phyloP scores from a whole-genome alignment of 2,329 filamentous ascomycete genomes.

The Colletotrichum paranaense region DNA sequence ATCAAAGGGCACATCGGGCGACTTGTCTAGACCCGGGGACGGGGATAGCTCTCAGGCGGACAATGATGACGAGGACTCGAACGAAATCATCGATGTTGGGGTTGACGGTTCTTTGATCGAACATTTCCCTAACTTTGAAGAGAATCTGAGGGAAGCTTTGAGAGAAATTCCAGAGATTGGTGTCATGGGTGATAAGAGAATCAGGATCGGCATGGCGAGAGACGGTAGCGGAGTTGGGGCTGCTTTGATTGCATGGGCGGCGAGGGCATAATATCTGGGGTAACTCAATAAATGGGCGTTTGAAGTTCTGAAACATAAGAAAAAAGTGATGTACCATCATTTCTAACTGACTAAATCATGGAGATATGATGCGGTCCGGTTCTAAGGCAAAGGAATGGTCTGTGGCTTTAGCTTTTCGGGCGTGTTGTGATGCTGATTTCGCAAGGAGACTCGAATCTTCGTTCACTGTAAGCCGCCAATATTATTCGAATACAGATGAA shows the following conservation, averaged over 20 bases:
- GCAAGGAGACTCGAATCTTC: no score
- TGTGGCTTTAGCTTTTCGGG: no score
- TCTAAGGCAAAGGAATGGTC: no score
- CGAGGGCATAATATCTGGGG: not conserved
- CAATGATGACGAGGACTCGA: constrained; percentile 40
- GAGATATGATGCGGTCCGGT: no score
- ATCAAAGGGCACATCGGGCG: not conserved
- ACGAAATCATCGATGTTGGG: constrained; percentile 70
- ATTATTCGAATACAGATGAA: no score
- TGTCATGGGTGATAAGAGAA: constrained; percentile 68
- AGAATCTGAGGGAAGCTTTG: constrained; percentile 72
- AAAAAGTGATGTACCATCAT: not conserved
- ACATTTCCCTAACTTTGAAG: constrained; percentile 78
- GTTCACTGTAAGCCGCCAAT: no score
- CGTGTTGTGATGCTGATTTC: no score
- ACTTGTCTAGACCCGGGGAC: not conserved
- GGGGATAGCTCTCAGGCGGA: not conserved
- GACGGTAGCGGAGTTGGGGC: constrained; percentile 80
- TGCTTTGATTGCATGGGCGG: constrained; percentile 69
- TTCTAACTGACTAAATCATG: no score
- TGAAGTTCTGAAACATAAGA: not conserved
- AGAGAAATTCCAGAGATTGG: constrained; percentile 72
- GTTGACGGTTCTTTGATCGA: constrained; percentile 80
- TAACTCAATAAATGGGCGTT: not conserved
- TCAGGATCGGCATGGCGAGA: constrained; percentile 78